These are phyloP conservation scores for Calonectria ilicicola DNA, from an alignment of 2,329 filamentous ascomycete species.

Conservation along the genomic window DNA sequence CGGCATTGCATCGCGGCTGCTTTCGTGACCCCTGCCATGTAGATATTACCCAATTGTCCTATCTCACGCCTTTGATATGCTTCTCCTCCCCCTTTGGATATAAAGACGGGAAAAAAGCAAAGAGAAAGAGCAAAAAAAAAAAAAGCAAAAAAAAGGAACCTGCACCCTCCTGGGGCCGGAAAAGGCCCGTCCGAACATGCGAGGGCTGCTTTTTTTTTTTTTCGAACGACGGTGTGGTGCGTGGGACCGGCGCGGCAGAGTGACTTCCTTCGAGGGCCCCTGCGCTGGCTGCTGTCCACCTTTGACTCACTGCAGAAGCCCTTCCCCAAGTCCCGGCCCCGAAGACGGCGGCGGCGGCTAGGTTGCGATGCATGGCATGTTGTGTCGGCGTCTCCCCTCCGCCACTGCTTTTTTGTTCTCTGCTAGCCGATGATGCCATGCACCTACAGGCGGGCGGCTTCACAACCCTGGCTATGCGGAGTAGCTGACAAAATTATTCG, in stretches of 20 bases:
- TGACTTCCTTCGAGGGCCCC: conserved; percentile 2
- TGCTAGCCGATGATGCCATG: conserved; percentile 10
- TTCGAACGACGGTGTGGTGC: not conserved
- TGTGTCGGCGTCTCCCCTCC: not conserved
- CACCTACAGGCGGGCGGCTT: not conserved
- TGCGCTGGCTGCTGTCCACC: not conserved
- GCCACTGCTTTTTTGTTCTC: conserved; percentile 3
- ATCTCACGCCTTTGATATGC: not conserved
- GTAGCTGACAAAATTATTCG: not conserved
- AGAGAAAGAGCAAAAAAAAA: not conserved
- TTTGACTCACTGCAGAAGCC: conserved; percentile 2
- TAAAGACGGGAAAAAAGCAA: not conserved
- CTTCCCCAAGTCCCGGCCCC: not conserved
- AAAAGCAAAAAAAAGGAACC: not conserved
- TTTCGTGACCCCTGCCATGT: not conserved
- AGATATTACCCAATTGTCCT: not conserved
- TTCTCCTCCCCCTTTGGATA: not conserved
- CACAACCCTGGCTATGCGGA: not conserved
- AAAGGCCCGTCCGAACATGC: conserved; percentile 22
- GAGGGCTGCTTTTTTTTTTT: not conserved
- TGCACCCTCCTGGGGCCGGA: conserved; percentile 11
- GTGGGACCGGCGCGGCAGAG: conserved; percentile 16
- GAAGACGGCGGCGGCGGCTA: not conserved
- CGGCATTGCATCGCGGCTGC: not conserved
- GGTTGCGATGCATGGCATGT: conserved; percentile 1